Evolutionary conservation across 306 rosid species (phyloP).

Genomic region (Astragalus membranaceus): DNA sequence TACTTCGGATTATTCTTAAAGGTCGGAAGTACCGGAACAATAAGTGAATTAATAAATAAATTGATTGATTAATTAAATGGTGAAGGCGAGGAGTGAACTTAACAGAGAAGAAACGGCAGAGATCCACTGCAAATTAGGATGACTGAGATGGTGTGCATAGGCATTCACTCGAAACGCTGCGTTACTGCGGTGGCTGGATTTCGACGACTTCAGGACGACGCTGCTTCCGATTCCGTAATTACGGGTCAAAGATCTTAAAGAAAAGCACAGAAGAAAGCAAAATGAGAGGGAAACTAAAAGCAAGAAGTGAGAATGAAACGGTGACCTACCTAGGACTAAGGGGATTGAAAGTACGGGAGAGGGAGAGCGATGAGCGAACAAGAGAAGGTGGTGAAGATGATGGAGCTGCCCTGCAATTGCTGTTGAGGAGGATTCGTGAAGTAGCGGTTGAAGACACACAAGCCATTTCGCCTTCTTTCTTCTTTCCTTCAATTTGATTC

Average conservation of each 20-base stretch:
- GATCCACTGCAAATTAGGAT: conserved; percentile 56
- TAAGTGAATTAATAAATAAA: neutral
- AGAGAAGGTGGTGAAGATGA: neutral
- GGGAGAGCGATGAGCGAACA: neutral
- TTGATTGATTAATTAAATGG: too few species aligned
- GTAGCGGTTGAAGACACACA: neutral
- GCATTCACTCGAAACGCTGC: conserved; percentile 36
- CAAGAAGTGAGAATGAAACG: neutral
- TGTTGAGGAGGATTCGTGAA: neutral
- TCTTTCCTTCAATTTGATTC: neutral
- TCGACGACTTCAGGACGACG: neutral
- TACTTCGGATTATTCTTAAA: too few species aligned
- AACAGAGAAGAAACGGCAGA: conserved; percentile 56
- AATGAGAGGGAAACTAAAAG: neutral
- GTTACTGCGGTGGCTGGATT: neutral
- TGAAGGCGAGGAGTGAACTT: neutral
- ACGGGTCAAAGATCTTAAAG: conserved; percentile 31
- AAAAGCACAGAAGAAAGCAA: neutral
- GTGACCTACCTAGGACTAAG: neutral
- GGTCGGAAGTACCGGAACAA: too few species aligned
- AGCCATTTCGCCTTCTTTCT: conserved; percentile 9
- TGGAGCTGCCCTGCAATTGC: neutral
- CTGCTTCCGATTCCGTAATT: conserved; percentile 3
- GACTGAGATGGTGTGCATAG: conserved; percentile 48
- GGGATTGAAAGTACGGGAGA: conserved; percentile 25